Evolutionary conservation across 1,284 basidiomycete genomes (phyloP).

Genomic region (Trichosporon sp.): DNA sequence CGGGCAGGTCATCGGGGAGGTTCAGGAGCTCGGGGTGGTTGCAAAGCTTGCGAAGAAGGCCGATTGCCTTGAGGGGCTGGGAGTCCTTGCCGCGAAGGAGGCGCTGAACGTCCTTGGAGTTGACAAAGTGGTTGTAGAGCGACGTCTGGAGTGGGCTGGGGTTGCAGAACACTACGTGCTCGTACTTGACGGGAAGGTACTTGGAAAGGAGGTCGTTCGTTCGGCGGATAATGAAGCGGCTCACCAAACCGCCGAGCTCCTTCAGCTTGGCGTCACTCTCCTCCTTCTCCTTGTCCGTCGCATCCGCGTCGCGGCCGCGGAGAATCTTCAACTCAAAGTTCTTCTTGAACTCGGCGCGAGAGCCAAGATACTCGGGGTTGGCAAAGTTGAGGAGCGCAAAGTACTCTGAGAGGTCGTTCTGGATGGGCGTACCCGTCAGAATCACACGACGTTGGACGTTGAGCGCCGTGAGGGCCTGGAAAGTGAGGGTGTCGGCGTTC

Average conservation of each 20-base stretch:
- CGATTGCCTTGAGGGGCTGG: constrained; percentile 96
- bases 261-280: constrained; percentile 88
- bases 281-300: constrained; percentile 78
- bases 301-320: constrained; percentile 87
- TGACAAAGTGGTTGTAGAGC: constrained; percentile 90
- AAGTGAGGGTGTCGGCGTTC: constrained; percentile 91
- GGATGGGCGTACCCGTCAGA: constrained; percentile 91
- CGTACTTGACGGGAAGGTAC: constrained; percentile 98
- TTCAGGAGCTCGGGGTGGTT: constrained; percentile 95
- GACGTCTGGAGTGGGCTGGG: constrained; percentile 85
- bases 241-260: constrained; percentile 86
- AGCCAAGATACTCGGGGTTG: constrained; percentile 92
- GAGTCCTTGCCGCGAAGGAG: constrained; percentile 86
- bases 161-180: constrained; percentile 96
- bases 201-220: constrained; percentile 98
- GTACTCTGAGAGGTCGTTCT: constrained; percentile 97
- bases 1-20: constrained; percentile 80
- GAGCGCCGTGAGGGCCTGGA: constrained; percentile 78
- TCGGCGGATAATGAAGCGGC: constrained; percentile 94
- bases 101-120: constrained; percentile 90
- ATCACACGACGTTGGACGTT: constrained; percentile 94
- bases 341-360: constrained; percentile 90
- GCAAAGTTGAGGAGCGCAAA: constrained; percentile 96
- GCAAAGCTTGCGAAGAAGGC: constrained; percentile 94
- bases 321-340: constrained; percentile 95